Evolutionary conservation across 2,329 filamentous ascomycete genomes (phyloP).

Genomic region (Exophiala sp.): DNA sequence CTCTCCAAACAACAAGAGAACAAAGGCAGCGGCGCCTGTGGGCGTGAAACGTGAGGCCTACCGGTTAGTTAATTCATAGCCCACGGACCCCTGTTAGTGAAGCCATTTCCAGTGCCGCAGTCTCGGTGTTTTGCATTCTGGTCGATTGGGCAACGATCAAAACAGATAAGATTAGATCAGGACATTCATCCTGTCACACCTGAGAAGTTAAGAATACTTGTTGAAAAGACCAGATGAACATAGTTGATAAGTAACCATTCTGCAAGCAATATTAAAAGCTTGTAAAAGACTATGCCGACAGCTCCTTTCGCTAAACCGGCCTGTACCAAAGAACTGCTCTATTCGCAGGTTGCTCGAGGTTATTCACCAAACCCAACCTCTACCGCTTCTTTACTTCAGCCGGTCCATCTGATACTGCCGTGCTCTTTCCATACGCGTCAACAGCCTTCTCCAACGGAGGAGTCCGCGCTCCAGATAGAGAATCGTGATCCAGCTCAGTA

Average conservation of each 20-base stretch:
- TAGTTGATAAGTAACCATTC: not conserved
- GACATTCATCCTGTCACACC: not conserved
- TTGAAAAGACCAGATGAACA: too few species aligned
- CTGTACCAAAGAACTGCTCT: too few species aligned
- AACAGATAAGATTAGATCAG: conserved; percentile 2
- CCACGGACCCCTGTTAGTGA: too few species aligned
- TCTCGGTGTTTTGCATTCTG: not conserved
- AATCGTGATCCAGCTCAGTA: conserved; percentile 30
- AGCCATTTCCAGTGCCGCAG: not conserved
- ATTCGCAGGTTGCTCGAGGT: too few species aligned
- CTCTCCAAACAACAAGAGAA: too few species aligned
- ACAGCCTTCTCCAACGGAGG: conserved; percentile 9
- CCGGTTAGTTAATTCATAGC: too few species aligned
- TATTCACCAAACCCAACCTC: not conserved
- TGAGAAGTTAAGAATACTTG: too few species aligned
- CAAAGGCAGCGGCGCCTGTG: too few species aligned
- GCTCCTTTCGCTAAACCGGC: not conserved
- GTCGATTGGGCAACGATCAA: conserved; percentile 4
- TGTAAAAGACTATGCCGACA: not conserved
- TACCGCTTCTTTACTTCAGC: conserved; percentile 1
- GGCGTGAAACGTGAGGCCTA: too few species aligned
- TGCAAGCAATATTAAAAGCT: not conserved
- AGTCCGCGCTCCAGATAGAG: conserved; percentile 25
- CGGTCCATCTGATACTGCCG: conserved; percentile 10
- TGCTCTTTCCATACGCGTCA: conserved; percentile 10